phyloP scores from a whole-genome alignment of 2,329 filamentous ascomycete species.

The Lecanosticta acicola region DNA sequence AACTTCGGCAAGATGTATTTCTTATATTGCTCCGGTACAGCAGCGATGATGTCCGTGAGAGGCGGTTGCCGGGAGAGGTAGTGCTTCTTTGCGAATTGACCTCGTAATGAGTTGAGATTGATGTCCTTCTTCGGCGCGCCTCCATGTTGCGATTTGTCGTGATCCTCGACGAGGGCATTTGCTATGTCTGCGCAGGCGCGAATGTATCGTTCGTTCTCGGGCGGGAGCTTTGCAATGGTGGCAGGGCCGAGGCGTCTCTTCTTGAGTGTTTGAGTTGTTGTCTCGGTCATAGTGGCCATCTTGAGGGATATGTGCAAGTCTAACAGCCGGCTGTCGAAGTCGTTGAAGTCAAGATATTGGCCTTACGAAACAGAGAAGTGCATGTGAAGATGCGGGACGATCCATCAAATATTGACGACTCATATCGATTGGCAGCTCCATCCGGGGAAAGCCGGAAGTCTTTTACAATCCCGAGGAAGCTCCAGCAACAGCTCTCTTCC shows the following conservation, averaged over 20 bases:
- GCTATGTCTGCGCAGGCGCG: slow-evolving; percentile 94
- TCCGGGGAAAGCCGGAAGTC: not conserved
- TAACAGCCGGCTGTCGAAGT: not conserved
- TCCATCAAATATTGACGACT: not conserved
- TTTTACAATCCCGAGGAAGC: not conserved
- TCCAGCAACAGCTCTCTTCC: not conserved
- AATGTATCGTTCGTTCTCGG: slow-evolving; percentile 91
- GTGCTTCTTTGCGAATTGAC: slow-evolving; percentile 89
- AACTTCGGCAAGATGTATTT: slow-evolving; percentile 97
- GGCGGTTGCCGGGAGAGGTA: slow-evolving; percentile 81
- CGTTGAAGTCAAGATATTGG: not conserved
- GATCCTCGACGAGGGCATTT: slow-evolving; percentile 87
- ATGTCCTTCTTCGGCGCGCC: slow-evolving; percentile 73
- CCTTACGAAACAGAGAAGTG: too few species aligned
- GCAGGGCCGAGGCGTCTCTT: slow-evolving; percentile 49
- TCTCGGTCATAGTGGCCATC: slow-evolving; percentile 61
- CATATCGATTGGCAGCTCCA: not conserved
- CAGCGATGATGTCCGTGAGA: slow-evolving; percentile 92
- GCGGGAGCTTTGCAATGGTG: slow-evolving; percentile 60
- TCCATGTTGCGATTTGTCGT: slow-evolving; percentile 71
- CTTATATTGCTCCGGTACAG: slow-evolving; percentile 98
- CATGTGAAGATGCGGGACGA: not conserved
- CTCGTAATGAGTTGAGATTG: slow-evolving; percentile 83
- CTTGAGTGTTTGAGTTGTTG: slow-evolving; percentile 50
- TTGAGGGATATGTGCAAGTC: slow-evolving; percentile 23